Base-by-base conservation (phyloP, 1,139 yeast genomes). In the Pichia norvegensis region DNA sequence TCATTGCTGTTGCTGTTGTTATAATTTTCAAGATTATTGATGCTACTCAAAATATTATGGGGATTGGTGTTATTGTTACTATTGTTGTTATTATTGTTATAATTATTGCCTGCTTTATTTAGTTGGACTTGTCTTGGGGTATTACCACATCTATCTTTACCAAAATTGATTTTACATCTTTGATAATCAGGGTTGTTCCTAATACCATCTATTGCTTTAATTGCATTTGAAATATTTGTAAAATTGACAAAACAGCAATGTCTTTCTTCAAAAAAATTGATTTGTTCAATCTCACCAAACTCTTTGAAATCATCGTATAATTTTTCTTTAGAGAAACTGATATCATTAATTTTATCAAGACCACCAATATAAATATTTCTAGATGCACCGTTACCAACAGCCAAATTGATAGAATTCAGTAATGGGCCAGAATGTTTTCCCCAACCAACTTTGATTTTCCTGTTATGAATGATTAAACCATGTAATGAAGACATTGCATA, bases 121-220 rank as follows among this genome's bases (percentile, higher is more conserved):
- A 50, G 23, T 47, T 61, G 64, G 46, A 61, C 60, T 45, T 64
- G 68, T 51, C 75, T 74, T 50, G 88, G 88, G 52, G 82, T 74
- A 60, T 84, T 85, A 40, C 92, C 95, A 67, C 95, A 85, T 62
- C 95, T 73, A 64, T 84, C 94, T 61, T 84, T 84, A 51, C 94
- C 94, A 61, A 80, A 82, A 57, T 79, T 81, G 50, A 82, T 79
- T 54, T 81, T 78, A 51, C 81, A 73, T 43, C 69, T 72, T 43
- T 67, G 65, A 55, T 80, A 81, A 55, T 76, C 80, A 23, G 65
- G 63, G 48, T 71, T 70, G 50, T 76, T 76, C 63, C 78, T 74
- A 47, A 79, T 79, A 20, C 85, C 87, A 62, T 82, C 88, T 46
- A 84, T 82, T 21, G 87, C 81, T 49, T 78, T 81, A 49, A 84